Base-by-base conservation (phyloP, 1,139 yeast species). In the Taphrina deformans region DNA sequence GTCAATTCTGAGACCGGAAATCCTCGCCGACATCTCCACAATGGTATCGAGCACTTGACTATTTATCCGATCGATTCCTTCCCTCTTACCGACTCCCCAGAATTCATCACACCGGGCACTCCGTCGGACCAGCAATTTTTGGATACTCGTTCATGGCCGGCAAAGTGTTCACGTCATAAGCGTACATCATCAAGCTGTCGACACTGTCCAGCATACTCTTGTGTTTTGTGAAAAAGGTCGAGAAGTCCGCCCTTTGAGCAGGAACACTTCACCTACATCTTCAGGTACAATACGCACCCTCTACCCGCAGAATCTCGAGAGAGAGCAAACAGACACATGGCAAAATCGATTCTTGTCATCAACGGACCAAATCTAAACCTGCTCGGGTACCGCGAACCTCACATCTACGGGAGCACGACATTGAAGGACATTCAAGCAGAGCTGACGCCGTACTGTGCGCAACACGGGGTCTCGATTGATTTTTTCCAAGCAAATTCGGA, bases 371-470 rank as follows among this genome's bases (percentile, higher is more conserved):
- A 44, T 21, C 48, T 44, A 2, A 44, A 44, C n/a, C 21, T 44
- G 27, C 48, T 44, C 27, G 48, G 48, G 1, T 44, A 44, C 21
- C 48, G 48, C 24, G 48, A 44, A 21, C 48, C 48, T 21, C 48
- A 44, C n/a, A 44, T 44, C 27, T 44, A 44, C 27, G 48, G 48
- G 10, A 44, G 27, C 48, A 44, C 48, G 27, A 44, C 48, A n/a
- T n/a, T 44, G 14, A 44, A 44, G 27, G 48, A 44, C 27, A 44
- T 44, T 23, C 27, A 44, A n/a, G 24, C 27, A n/a, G n/a, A 44
- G 12, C 48, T 44, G 48, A 21, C 27, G 12, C 24, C 48, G 27
- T 23, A 44, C 6, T 44, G 48, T n/a, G 24, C 48, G n/a, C 27
- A 44, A 12, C 24, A 44, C 27, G 27, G 27, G 5, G 48, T 44